phyloP scores from a whole-genome alignment of 495 filamentous ascomycete species.

The Letharia lupina region DNA sequence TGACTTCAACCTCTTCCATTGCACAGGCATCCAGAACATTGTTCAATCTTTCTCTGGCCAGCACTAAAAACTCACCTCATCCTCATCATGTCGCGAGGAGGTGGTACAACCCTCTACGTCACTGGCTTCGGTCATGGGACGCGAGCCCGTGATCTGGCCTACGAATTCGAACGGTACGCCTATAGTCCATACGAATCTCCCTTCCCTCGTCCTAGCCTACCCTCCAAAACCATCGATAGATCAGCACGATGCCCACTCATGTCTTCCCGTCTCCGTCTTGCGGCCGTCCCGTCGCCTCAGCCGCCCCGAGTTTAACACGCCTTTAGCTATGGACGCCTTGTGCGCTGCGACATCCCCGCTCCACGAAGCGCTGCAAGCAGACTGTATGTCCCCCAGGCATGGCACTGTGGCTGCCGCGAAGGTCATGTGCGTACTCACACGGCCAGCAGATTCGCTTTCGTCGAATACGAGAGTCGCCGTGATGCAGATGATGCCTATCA shows the following conservation, averaged over 20 bases:
- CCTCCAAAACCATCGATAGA: slow-evolving; percentile 36
- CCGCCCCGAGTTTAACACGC: slow-evolving; percentile 6
- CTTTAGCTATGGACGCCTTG: slow-evolving; percentile 86
- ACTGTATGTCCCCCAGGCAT: slow-evolving; percentile 58
- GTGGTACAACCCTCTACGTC: slow-evolving; percentile 91
- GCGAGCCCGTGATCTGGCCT: slow-evolving; percentile 98
- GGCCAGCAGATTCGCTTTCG: slow-evolving; percentile 80
- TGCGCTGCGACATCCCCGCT: slow-evolving; percentile 97
- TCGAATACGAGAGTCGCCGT: slow-evolving; percentile 97
- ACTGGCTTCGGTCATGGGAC: slow-evolving; percentile 97
- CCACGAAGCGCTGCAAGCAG: slow-evolving; percentile 85
- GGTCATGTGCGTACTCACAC: slow-evolving; percentile 20
- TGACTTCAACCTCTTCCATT: too few relatives aligned
- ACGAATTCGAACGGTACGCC: slow-evolving; percentile 99
- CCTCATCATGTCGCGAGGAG: slow-evolving; percentile 74
- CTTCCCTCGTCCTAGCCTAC: slow-evolving; percentile 12
- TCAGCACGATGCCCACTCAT: background rate
- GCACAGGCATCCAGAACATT: background rate
- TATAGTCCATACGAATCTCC: slow-evolving; percentile 33
- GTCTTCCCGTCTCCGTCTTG: background rate
- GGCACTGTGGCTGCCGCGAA: background rate
- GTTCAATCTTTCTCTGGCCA: background rate
- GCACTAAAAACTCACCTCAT: background rate
- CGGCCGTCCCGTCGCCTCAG: slow-evolving; percentile 4
- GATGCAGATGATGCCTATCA: slow-evolving; percentile 99